Evolutionary conservation across 352 stramenopile genomes (phyloP).

Genomic region (Phytophthora pistaciae): DNA sequence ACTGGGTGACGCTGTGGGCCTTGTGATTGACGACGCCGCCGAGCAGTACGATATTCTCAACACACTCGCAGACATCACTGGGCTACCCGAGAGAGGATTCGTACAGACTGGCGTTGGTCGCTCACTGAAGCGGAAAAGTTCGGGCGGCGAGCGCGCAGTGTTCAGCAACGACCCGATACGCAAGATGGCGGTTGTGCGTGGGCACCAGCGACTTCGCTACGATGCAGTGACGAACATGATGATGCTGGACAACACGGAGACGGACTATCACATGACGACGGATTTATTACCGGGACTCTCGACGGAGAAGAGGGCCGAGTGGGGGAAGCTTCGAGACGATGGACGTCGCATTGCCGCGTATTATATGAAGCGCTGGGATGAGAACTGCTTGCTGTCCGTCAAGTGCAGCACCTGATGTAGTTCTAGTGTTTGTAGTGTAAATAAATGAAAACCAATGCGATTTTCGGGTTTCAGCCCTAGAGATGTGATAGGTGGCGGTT

Average conservation of each 20-base stretch:
- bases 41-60: conserved; percentile 72
- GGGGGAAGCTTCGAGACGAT: conserved; percentile 42
- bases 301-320: conserved; percentile 23
- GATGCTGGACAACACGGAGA: conserved; percentile 54
- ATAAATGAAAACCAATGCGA: no score
- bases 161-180: conserved; percentile 64
- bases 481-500: no score
- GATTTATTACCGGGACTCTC: conserved; percentile 50
- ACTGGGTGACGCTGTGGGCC: conserved; percentile 46
- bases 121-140: conserved; percentile 56
- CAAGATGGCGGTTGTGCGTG: conserved; percentile 60
- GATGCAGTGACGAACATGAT: conserved; percentile 46
- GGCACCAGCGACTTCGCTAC: conserved; percentile 54
- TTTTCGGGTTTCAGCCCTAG: no score
- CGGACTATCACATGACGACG: conserved; percentile 42
- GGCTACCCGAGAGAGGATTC: conserved; percentile 55
- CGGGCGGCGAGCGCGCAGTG: conserved; percentile 36
- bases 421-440: no score
- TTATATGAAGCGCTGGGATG: conserved; percentile 57
- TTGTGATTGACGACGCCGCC: conserved; percentile 49
- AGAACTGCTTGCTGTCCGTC: conserved; percentile 33
- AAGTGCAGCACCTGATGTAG: conserved; percentile 12
- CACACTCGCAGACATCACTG: conserved; percentile 71
- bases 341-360: conserved; percentile 46
- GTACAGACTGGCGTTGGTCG: conserved; percentile 64